These are phyloP conservation scores for Teratosphaeria viscida DNA, from an alignment of 2,329 filamentous ascomycete genomes.

Conservation along the genomic window DNA sequence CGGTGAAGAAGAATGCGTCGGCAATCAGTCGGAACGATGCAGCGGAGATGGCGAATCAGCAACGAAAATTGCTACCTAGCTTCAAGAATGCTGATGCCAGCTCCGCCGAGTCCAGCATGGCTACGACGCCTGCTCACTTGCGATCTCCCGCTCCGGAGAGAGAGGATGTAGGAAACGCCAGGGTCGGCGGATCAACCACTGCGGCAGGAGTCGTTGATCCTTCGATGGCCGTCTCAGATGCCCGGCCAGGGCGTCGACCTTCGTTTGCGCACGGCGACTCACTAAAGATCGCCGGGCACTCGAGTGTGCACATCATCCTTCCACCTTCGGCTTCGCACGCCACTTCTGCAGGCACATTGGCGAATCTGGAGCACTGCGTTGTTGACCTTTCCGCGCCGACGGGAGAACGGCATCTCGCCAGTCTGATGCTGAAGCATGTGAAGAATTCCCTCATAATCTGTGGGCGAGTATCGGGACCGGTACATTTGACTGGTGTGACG, in stretches of 20 bases:
- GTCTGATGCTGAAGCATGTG: constrained; percentile 59
- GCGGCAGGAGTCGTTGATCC: not conserved
- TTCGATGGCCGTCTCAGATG: not conserved
- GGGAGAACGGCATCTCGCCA: constrained; percentile 53
- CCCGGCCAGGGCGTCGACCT: constrained; percentile 27
- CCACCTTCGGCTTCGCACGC: constrained; percentile 59
- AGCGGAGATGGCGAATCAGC: constrained; percentile 41
- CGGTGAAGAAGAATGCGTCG: constrained; percentile 25
- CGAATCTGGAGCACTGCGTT: constrained; percentile 58
- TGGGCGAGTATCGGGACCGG: constrained; percentile 67
- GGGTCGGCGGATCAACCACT: not conserved
- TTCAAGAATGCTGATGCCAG: constrained; percentile 25
- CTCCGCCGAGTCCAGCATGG: constrained; percentile 27
- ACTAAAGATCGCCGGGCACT: constrained; percentile 54
- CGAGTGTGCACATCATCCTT: constrained; percentile 63
- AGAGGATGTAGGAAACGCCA: not conserved
- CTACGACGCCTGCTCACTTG: constrained; percentile 25
- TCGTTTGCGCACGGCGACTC: constrained; percentile 49
- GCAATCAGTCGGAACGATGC: constrained; percentile 47
- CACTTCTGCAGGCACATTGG: constrained; percentile 60
- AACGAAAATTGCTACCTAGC: constrained; percentile 34
- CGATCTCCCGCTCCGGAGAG: constrained; percentile 15
- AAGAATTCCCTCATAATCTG: constrained; percentile 62
- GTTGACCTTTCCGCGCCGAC: constrained; percentile 64
- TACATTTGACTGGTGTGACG: constrained; percentile 67